Evolutionary conservation across 495 filamentous ascomycete genomes (phyloP).

Genomic region (Talaromyces borbonicus): DNA sequence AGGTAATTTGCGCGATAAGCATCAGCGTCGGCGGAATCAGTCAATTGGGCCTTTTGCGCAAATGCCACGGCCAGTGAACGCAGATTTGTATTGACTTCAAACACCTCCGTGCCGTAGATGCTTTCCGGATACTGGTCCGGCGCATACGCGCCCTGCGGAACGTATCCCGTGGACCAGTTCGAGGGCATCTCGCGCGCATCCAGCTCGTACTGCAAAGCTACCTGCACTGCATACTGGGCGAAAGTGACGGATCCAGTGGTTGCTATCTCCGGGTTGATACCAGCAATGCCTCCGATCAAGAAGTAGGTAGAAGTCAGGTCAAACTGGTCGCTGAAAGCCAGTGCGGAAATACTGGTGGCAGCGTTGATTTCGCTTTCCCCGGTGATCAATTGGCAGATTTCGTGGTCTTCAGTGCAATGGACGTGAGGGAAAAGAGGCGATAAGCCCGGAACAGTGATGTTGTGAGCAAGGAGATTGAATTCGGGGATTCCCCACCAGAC

Average conservation of each 20-base stretch:
- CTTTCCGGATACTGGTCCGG: constrained; percentile 50
- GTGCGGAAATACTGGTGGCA: constrained; percentile 48
- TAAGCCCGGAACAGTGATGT: constrained; percentile 57
- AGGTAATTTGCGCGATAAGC: constrained; percentile 53
- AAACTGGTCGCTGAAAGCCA: constrained; percentile 52
- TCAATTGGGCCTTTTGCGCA: constrained; percentile 45
- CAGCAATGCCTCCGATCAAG: constrained; percentile 61
- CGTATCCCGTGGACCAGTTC: constrained; percentile 58
- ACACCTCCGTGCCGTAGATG: constrained; percentile 70
- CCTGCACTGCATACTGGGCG: constrained; percentile 58
- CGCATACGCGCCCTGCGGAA: constrained; percentile 44
- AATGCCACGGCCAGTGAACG: constrained; percentile 45
- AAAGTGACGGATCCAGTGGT: constrained; percentile 57
- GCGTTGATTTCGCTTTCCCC: constrained; percentile 65
- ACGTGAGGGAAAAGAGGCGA: constrained; percentile 55
- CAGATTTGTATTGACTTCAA: constrained; percentile 58
- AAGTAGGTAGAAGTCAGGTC: constrained; percentile 61
- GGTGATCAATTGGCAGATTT: constrained; percentile 53
- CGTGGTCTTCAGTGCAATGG: constrained; percentile 48
- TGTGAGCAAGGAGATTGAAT: constrained; percentile 50
- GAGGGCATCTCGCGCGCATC: constrained; percentile 58
- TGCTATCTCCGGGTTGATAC: constrained; percentile 55
- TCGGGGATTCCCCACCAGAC: constrained; percentile 55
- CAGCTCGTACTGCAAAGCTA: constrained; percentile 66
- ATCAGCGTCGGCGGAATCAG: constrained; percentile 40